Conservation (phyloP, 164 flowering plant species). For the Macadamia tetraphylla region DNA sequence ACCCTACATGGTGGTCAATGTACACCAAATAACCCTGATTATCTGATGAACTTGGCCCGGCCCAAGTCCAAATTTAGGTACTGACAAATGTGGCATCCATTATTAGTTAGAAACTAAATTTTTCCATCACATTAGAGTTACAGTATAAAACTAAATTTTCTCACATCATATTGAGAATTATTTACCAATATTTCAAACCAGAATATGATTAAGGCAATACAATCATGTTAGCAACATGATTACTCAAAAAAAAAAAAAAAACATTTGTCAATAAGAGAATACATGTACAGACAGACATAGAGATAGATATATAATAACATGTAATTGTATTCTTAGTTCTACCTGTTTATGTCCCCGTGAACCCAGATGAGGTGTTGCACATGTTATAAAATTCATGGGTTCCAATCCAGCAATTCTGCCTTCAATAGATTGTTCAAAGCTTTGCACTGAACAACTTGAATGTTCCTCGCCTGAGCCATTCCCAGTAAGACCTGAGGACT, state of each 20-base stretch:
- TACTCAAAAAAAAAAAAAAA: background rate
- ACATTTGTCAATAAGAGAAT: background rate
- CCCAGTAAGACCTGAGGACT: constrained; percentile 13
- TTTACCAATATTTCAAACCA: no score
- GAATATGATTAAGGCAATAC: no score
- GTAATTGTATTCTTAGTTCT: constrained; percentile 5
- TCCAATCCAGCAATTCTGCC: constrained; percentile 79
- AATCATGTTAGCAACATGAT: background rate
- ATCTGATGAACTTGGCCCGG: no score
- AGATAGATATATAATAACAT: background rate
- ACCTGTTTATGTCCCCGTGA: constrained; percentile 91
- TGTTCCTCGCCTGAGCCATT: constrained; percentile 20
- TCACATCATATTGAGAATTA: no score
- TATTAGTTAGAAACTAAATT: no score
- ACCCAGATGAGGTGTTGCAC: constrained; percentile 97
- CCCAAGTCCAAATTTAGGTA: no score
- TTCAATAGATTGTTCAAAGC: constrained; percentile 30
- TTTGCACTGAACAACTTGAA: constrained; percentile 12
- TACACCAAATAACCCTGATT: no score
- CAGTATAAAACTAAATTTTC: no score
- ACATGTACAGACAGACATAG: background rate
- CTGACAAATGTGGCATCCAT: no score
- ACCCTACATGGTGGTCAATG: no score
- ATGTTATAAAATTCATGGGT: constrained; percentile 87
- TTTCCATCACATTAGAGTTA: no score